phyloP scores from a whole-genome alignment of 1,284 basidiomycete species.

The Schizopora paradoxa region DNA sequence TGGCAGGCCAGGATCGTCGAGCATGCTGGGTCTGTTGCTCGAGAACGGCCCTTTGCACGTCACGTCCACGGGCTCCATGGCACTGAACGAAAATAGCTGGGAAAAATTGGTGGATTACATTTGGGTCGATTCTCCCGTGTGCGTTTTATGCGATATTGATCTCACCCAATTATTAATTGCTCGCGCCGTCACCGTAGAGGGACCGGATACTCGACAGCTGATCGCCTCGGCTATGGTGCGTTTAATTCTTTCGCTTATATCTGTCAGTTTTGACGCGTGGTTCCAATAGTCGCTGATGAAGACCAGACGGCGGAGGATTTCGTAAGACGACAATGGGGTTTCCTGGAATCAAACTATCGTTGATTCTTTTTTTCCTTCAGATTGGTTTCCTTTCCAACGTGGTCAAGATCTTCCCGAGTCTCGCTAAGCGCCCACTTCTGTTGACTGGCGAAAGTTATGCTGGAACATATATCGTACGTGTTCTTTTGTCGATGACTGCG shows the following conservation, averaged over 20 bases:
- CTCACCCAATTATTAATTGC: too few species aligned
- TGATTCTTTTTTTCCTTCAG: slow-evolving; percentile 2
- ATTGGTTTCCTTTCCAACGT: slow-evolving; percentile 18
- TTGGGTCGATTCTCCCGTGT: slow-evolving; percentile 69
- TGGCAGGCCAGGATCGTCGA: slow-evolving; percentile 66
- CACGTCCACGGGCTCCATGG: slow-evolving; percentile 41
- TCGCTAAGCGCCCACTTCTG: slow-evolving; percentile 16
- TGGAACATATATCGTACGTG: slow-evolving; percentile 15
- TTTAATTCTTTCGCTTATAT: slow-evolving; percentile 6
- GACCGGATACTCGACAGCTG: slow-evolving; percentile 61
- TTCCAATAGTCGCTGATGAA: slow-evolving; percentile 20
- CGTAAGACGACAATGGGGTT: too few species aligned
- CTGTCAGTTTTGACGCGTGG: neutral
- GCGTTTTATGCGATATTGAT: too few species aligned
- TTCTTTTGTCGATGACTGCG: neutral
- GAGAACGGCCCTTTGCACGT: slow-evolving; percentile 70
- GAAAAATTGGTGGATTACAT: slow-evolving; percentile 56
- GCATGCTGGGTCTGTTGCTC: slow-evolving; percentile 55
- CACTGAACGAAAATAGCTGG: slow-evolving; percentile 52
- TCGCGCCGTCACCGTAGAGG: slow-evolving; percentile 38
- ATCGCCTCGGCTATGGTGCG: slow-evolving; percentile 51
- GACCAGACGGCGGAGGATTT: slow-evolving; percentile 26
- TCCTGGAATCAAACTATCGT: neutral
- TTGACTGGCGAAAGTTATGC: slow-evolving; percentile 19
- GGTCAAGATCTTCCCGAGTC: slow-evolving; percentile 17